These are phyloP conservation scores for Mimosa pudica DNA, from an alignment of 306 rosid genomes.

Conservation along the genomic window DNA sequence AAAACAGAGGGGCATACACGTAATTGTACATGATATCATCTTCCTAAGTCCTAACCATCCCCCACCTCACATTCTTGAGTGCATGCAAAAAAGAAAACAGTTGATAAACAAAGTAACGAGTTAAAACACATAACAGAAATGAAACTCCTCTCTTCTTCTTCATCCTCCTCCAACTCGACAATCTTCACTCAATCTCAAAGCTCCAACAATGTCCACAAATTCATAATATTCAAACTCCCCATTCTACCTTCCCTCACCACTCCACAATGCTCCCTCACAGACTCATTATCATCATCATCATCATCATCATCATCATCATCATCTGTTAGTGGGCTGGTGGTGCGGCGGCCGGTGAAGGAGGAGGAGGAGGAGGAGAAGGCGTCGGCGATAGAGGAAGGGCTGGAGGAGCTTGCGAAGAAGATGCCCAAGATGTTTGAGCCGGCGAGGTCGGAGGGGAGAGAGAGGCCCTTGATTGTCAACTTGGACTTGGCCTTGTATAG, in stretches of 20 bases:
- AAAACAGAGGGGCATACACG: slow-evolving; percentile 42
- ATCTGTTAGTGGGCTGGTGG: slow-evolving; percentile 42
- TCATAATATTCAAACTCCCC: slow-evolving; percentile 49
- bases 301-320: slow-evolving; percentile 28
- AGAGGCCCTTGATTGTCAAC: slow-evolving; percentile 70
- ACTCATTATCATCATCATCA: slow-evolving; percentile 34
- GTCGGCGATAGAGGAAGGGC: slow-evolving; percentile 54
- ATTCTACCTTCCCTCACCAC: slow-evolving; percentile 47
- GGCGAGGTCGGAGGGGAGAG: slow-evolving; percentile 47
- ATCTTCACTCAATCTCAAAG: slow-evolving; percentile 62
- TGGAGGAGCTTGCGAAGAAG: slow-evolving; percentile 70
- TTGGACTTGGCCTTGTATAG: slow-evolving; percentile 82
- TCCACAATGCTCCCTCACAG: slow-evolving; percentile 56
- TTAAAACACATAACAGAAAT: slow-evolving; percentile 43
- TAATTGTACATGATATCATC: slow-evolving; percentile 32
- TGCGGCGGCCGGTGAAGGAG: slow-evolving; percentile 86
- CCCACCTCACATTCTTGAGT: slow-evolving; percentile 42
- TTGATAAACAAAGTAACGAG: slow-evolving; percentile 45
- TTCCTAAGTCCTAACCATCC: slow-evolving; percentile 43
- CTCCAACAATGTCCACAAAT: slow-evolving; percentile 45
- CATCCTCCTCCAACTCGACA: slow-evolving; percentile 50
- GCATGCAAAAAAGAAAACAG: slow-evolving; percentile 21
- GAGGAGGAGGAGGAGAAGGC: slow-evolving; percentile 30
- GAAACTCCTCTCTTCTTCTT: slow-evolving; percentile 41
- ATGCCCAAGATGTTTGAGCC: slow-evolving; percentile 89